Evolutionary conservation across 176 grass and related monocot genomes (phyloP).

Genomic region (Lolium multiflorum): DNA sequence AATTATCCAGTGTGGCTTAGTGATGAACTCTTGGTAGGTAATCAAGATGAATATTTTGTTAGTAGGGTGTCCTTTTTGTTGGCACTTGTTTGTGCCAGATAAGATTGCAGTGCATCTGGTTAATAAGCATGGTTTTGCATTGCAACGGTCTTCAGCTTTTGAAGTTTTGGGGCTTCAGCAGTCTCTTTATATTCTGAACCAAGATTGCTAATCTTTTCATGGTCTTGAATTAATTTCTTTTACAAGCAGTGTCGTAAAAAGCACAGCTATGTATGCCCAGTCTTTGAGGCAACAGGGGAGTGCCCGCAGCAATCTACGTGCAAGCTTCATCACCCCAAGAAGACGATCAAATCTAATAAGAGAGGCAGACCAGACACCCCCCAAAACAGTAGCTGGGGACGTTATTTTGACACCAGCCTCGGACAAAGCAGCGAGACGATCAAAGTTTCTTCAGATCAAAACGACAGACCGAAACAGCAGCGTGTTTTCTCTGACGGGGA

Average conservation of each 20-base stretch:
- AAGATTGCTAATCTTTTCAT: slow-evolving; percentile 53
- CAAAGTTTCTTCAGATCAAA: slow-evolving; percentile 42
- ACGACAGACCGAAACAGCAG: slow-evolving; percentile 41
- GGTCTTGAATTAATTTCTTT: slow-evolving; percentile 61
- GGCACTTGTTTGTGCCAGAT: not conserved
- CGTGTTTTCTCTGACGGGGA: slow-evolving; percentile 38
- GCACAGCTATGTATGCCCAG: slow-evolving; percentile 84
- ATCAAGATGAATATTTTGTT: not conserved
- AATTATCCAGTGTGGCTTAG: not conserved
- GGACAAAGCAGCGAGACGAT: slow-evolving; percentile 27
- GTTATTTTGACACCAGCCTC: slow-evolving; percentile 79
- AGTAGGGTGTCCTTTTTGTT: not conserved
- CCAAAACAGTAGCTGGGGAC: slow-evolving; percentile 66
- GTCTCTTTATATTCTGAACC: slow-evolving; percentile 32
- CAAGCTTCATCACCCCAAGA: slow-evolving; percentile 97
- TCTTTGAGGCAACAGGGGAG: slow-evolving; percentile 79
- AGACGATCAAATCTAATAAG: slow-evolving; percentile 62
- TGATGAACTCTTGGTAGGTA: slow-evolving; percentile 10
- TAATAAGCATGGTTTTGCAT: slow-evolving; percentile 29
- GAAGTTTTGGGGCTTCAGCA: slow-evolving; percentile 34
- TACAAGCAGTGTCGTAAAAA: slow-evolving; percentile 92
- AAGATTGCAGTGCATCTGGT: slow-evolving; percentile 4
- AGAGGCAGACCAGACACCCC: slow-evolving; percentile 46
- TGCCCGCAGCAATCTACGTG: slow-evolving; percentile 78
- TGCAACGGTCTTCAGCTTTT: slow-evolving; percentile 20